A percentile compares a stretch with the other conserved stretches of the same genome.
phyloP scores from a whole-genome alignment of 139 green algal species.

The Micractinium sp. region DNA sequence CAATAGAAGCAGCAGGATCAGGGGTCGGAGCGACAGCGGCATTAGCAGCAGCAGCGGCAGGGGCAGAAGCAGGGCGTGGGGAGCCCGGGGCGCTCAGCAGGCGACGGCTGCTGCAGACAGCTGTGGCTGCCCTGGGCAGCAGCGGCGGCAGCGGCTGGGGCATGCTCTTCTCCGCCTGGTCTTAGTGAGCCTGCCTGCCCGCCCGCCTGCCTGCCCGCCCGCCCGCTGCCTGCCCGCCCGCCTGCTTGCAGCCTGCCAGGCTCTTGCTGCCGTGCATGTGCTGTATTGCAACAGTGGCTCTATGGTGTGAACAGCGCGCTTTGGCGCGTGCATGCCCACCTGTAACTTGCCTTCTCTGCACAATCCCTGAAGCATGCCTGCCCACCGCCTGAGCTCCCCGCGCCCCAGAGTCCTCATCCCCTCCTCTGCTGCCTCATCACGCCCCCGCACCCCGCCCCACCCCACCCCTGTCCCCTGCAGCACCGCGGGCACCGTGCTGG shows the following conservation, averaged over 20 bases:
- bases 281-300: too few relatives aligned
- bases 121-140: not conserved
- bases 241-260: not conserved
- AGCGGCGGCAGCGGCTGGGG: not conserved
- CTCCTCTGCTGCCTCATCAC: not conserved
- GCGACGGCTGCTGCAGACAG: not conserved
- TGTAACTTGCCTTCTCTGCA: too few relatives aligned
- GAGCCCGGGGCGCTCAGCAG: not conserved
- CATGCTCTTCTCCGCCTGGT: not conserved
- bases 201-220: not conserved
- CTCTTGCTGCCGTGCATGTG: not conserved
- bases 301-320: too few relatives aligned
- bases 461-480: constrained; percentile 17
- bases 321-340: not conserved
- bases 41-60: not conserved
- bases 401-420: constrained; percentile 57
- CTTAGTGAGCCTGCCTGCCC: constrained; percentile 8
- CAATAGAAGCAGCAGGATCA: not conserved
- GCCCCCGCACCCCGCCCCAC: not conserved
- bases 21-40: not conserved
- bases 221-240: not conserved
- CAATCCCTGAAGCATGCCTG: too few relatives aligned
- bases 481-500: constrained; percentile 57
- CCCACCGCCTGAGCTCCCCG: not conserved
- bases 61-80: not conserved